A percentile compares a stretch with the other conserved stretches of the same genome.
Evolutionary conservation across 352 stramenopile species (phyloP).

Genomic region (Phytophthora syringae): DNA sequence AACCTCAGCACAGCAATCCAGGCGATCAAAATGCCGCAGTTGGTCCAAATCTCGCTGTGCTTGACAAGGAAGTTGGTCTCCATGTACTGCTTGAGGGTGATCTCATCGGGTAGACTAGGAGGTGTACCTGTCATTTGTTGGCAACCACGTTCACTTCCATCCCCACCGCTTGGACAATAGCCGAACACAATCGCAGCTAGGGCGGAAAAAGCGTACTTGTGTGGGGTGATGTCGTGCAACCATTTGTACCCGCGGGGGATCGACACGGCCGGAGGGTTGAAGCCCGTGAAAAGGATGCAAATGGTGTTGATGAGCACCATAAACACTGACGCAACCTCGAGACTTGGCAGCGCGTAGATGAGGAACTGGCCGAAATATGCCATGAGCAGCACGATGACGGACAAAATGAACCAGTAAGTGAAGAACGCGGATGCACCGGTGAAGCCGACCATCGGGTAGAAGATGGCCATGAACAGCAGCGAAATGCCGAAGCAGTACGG

Average conservation of each 20-base stretch:
- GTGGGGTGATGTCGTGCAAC: constrained; percentile 41
- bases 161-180: constrained; percentile 19
- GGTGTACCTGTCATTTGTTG: constrained; percentile 29
- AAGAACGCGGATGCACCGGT: constrained; percentile 38
- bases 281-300: constrained; percentile 47
- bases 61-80: constrained; percentile 37
- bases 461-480: constrained; percentile 52
- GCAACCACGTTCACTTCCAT: constrained; percentile 25
- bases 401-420: constrained; percentile 55
- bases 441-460: constrained; percentile 62
- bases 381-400: constrained; percentile 46
- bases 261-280: constrained; percentile 33
- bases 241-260: constrained; percentile 45
- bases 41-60: constrained; percentile 31
- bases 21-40: constrained; percentile 23
- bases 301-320: constrained; percentile 40
- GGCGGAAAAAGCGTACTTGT: constrained; percentile 40
- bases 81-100: constrained; percentile 41
- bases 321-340: constrained; percentile 41
- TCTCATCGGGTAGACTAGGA: constrained; percentile 21
- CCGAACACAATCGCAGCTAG: constrained; percentile 40
- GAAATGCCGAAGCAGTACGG: constrained; percentile 75
- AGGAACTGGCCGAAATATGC: constrained; percentile 57
- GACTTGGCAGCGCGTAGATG: constrained; percentile 28
- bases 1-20: constrained; percentile 31